These are phyloP conservation scores for Amylostereum areolatum DNA, from an alignment of 1,284 basidiomycete genomes.

Conservation along the genomic window DNA sequence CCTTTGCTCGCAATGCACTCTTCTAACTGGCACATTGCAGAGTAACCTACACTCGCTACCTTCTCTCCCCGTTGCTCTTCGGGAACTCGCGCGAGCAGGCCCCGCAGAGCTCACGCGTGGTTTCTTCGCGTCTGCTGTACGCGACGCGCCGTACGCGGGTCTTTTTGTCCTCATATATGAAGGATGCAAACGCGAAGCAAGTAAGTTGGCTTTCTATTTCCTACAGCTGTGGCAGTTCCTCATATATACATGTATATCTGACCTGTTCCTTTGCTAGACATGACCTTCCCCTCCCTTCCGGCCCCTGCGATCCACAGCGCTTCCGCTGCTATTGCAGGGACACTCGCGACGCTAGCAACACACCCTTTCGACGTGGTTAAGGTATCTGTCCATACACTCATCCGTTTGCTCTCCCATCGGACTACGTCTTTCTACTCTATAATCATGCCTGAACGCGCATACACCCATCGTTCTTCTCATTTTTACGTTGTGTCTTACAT, in stretches of 20 bases:
- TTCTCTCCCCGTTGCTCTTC: constrained; percentile 57
- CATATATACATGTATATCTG: constrained; percentile 8
- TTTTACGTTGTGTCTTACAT: too few species aligned
- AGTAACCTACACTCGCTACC: background rate
- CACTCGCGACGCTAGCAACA: constrained; percentile 75
- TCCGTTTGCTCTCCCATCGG: background rate
- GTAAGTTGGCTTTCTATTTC: constrained; percentile 32
- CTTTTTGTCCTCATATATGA: constrained; percentile 93
- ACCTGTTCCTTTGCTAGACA: constrained; percentile 1
- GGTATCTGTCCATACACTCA: constrained; percentile 31
- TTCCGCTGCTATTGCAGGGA: constrained; percentile 72
- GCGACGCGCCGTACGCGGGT: constrained; percentile 96
- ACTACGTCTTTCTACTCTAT: background rate
- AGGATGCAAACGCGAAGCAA: constrained; percentile 66
- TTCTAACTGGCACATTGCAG: background rate
- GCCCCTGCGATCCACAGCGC: constrained; percentile 46
- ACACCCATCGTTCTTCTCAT: too few species aligned
- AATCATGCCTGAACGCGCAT: too few species aligned
- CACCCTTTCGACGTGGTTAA: constrained; percentile 92
- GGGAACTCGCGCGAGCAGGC: constrained; percentile 64
- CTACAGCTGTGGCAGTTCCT: constrained; percentile 16
- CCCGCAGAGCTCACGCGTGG: constrained; percentile 84
- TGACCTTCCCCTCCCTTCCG: constrained; percentile 33
- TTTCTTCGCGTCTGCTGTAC: constrained; percentile 82
- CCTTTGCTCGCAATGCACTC: too few species aligned